Evolutionary conservation across 1,284 basidiomycete species (phyloP), one percentile per base, ranked within the genome.

Genomic region (Apiotrichum veenhuisii): DNA sequence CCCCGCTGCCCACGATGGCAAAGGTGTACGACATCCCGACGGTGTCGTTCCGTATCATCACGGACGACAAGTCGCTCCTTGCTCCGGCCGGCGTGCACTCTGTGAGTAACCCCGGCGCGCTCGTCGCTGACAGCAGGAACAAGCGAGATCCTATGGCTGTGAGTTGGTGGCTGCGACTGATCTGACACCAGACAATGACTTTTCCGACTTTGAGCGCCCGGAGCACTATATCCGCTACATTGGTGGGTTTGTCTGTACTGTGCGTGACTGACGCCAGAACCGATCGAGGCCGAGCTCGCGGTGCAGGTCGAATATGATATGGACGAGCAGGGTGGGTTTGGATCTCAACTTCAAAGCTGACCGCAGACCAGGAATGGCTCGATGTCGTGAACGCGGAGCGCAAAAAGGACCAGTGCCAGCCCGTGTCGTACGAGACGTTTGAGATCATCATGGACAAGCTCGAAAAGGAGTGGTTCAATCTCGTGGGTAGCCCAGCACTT

Each of bases 291-390:
- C 52, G 96, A 98, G 63, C 84, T 98, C 30, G 88, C 88, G 12
- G 84, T 85, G 46, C 92, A 95, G 71, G 95, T 98, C 46, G 96
- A 98, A 75, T 99, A 99, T 80, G 96, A 98, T 74, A 98, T 98
- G 94, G 96, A 98, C 71, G 96, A 98, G 73, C 95, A 98, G 84
- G 93, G 91, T 89, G 42, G 77, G 64, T 18, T 25, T 25, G 1
- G 15, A 10, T 17, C 5, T 23, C 47, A 14, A 33, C 26, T 9
- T 14, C 36, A 17, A 3, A 15, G 25, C 37, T 49, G 8, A 49
- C 37, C 12, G n/a, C 64, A 93, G 95, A 98, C 77, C 87, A 93
- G 74, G 89, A 92, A 74, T 99, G 96, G 96, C 83, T 99, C 8
- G 89, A 96, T 64, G 79, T 81, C 0, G 78, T 94, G 64, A 99